Base-by-base conservation (phyloP, 345 rosid species). In the Streptanthus diversifolius region DNA sequence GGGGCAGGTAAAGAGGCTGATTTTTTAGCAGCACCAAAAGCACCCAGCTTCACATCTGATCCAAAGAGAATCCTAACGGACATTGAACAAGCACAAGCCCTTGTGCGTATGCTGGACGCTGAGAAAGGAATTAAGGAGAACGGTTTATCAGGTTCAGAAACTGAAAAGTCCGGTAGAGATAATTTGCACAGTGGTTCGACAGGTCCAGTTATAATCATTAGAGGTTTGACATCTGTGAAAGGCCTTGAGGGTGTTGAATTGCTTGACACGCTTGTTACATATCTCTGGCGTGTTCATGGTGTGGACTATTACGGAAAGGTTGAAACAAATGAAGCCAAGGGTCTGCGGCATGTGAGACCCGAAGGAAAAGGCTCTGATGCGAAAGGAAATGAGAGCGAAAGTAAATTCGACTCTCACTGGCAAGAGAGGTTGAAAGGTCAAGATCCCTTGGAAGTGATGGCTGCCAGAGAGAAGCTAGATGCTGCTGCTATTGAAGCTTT, bases 171-270 rank as follows among this genome's bases (percentile, higher is more conserved):
- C 24, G 82, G 61, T 72, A 88, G 91, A 74, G 99, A 92, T 45
- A 92, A 92, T 82, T 74, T 84, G 53, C 96, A 82, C 61, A 83
- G 89, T 70, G 78, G 95, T 64, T 91, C 92, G 7, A 81, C 77
- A 41, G 99, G 99, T 39, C 97, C 92, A 24, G 96, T 92, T 78
- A 80, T 95, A 66, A 92, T 95, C 44, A 83, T 95, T 66, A 85
- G 96, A 44, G 98, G 99, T 61, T 82, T 95, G 45, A 14, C 85
- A 57, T 90, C 97, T 69, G 98, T 95, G 73, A 95, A 91, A 76
- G 98, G 99, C 62, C 85, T 95, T 69, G 99, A 95, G 80, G 99
- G 99, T 49, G 80, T 86, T 60, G 97, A 95, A 71, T 87, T 95
- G 68, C 82, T 95, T 72, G 98, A 95, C 82, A 88, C 91, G 1